phyloP scores from a whole-genome alignment of 805 yeast species.

The Metschnikowia cerradonensis region DNA sequence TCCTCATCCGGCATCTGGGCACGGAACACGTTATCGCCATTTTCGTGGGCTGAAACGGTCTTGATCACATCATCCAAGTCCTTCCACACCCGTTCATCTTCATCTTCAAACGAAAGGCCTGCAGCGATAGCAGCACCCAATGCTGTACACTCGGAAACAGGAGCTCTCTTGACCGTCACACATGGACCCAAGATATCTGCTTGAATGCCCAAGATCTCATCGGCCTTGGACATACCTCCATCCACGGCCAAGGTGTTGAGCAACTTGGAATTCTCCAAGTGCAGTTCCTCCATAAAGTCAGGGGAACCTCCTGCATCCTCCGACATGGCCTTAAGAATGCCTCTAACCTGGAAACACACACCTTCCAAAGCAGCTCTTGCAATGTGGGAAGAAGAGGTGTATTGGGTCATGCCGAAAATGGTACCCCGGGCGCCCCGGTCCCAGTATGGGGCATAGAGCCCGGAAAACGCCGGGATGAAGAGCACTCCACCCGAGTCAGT shows the following conservation, averaged over 20 bases:
- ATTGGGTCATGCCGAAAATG: constrained; percentile 88
- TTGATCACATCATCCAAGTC: constrained; percentile 63
- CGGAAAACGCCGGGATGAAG: constrained; percentile 92
- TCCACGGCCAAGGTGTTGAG: constrained; percentile 70
- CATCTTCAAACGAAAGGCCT: constrained; percentile 55
- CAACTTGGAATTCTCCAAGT: constrained; percentile 42
- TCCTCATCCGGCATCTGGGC: constrained; percentile 51
- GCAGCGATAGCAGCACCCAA: constrained; percentile 97
- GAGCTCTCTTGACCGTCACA: constrained; percentile 75
- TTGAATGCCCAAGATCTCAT: constrained; percentile 90
- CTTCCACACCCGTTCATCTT: constrained; percentile 64
- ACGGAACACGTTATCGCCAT: constrained; percentile 24
- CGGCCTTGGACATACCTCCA: constrained; percentile 92
- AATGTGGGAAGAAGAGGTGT: constrained; percentile 85
- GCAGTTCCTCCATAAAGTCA: constrained; percentile 54
- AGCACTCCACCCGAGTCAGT: constrained; percentile 85
- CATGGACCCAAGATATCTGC: constrained; percentile 88
- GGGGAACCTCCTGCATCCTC: constrained; percentile 67
- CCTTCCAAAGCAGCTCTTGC: constrained; percentile 95
- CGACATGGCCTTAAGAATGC: constrained; percentile 86
- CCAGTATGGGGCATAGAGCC: constrained; percentile 96
- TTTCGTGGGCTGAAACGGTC: constrained; percentile 32
- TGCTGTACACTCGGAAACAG: constrained; percentile 87
- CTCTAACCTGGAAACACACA: constrained; percentile 89
- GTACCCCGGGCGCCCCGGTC: constrained; percentile 89